phyloP scores from a whole-genome alignment of 306 rosid genomes.

The Hippophae rhamnoides region DNA sequence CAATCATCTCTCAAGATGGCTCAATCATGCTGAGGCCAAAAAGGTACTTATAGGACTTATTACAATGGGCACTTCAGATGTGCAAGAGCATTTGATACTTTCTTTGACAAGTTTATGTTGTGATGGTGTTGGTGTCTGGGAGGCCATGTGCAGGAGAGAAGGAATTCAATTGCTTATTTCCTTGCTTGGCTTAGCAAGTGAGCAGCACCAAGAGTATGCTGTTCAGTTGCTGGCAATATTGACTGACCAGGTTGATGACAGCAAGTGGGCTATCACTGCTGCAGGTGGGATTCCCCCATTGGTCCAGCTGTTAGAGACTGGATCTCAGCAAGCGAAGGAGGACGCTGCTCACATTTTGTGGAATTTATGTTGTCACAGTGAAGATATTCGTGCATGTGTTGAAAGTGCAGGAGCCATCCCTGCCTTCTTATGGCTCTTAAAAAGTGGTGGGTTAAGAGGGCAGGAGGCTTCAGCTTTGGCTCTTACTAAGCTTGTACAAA shows the following conservation, averaged over 20 bases:
- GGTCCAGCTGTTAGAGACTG: conserved; percentile 87
- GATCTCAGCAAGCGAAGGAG: conserved; percentile 90
- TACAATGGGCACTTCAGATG: conserved; percentile 79
- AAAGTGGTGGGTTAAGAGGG: conserved; percentile 75
- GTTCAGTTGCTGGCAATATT: conserved; percentile 76
- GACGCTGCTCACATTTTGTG: conserved; percentile 87
- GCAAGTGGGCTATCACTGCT: conserved; percentile 99
- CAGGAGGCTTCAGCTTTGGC: conserved; percentile 93
- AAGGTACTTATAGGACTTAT: conserved; percentile 79
- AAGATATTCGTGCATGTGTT: conserved; percentile 87
- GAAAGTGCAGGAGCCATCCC: conserved; percentile 75
- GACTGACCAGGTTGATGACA: conserved; percentile 85
- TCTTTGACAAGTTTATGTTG: conserved; percentile 79
- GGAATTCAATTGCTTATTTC: conserved; percentile 90
- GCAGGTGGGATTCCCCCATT: conserved; percentile 96
- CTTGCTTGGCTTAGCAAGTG: conserved; percentile 73
- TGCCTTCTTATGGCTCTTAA: conserved; percentile 82
- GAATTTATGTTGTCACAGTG: conserved; percentile 93
- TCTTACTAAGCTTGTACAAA: conserved; percentile 65
- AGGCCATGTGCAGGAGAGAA: conserved; percentile 81
- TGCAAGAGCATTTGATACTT: conserved; percentile 60
- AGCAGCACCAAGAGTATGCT: conserved; percentile 95
- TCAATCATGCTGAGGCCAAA: conserved; percentile 68
- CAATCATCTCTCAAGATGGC: conserved; percentile 55
- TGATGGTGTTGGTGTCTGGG: conserved; percentile 71